These are phyloP conservation scores for Sclerotinia glacialis DNA, from an alignment of 2,329 filamentous ascomycete genomes.

Conservation along the genomic window DNA sequence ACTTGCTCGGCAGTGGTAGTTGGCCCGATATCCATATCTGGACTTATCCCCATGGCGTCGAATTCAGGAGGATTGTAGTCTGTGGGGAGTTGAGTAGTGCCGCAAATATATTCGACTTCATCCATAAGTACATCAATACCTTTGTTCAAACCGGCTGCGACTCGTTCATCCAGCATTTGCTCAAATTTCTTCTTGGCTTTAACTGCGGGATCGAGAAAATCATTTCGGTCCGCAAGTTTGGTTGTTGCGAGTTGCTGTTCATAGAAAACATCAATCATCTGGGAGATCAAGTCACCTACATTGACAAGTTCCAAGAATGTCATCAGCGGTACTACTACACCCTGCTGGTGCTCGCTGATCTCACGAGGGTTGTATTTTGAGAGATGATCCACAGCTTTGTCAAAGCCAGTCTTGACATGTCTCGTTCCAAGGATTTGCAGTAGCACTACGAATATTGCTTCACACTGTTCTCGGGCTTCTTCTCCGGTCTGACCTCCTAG, in stretches of 20 bases:
- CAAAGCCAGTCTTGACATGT: conserved; percentile 90
- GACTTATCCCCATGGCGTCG: conserved; percentile 38
- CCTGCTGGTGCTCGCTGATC: conserved; percentile 64
- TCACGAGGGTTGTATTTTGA: conserved; percentile 88
- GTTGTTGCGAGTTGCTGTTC: conserved; percentile 85
- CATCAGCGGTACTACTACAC: conserved; percentile 87
- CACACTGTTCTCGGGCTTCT: conserved; percentile 84
- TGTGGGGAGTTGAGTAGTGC: conserved; percentile 77
- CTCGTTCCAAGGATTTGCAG: conserved; percentile 79
- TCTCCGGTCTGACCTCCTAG: conserved; percentile 77
- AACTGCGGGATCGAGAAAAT: conserved; percentile 87
- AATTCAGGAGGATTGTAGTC: conserved; percentile 75
- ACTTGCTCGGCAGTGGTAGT: conserved; percentile 77
- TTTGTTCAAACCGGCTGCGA: conserved; percentile 93
- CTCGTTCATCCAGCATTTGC: conserved; percentile 95
- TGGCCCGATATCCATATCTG: conserved; percentile 61
- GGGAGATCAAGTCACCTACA: conserved; percentile 93
- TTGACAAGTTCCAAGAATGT: conserved; percentile 98
- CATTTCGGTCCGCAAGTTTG: conserved; percentile 84
- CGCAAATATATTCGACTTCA: conserved; percentile 93
- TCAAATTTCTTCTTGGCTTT: conserved; percentile 98
- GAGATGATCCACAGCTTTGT: conserved; percentile 87
- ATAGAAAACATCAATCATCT: conserved; percentile 99
- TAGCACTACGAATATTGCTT: conserved; percentile 80
- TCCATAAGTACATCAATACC: conserved; percentile 98